Conservation (phyloP, 768 basidiomycete genomes). For the Suillus tomentosus region DNA sequence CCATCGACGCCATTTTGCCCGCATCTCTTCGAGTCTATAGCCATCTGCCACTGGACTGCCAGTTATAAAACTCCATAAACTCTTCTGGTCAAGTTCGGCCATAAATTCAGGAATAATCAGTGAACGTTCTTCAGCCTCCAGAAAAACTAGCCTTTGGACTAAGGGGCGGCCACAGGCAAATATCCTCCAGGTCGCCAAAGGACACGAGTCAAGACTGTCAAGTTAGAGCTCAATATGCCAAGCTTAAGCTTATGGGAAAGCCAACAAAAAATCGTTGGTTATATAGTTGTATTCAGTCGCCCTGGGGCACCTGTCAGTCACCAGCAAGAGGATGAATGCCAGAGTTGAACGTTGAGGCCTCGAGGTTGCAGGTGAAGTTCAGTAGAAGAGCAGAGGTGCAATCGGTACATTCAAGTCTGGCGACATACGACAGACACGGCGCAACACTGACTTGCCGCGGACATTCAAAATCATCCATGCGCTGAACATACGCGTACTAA, state of each 20-base stretch:
- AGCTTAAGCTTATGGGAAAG: not conserved
- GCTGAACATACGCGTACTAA: not conserved
- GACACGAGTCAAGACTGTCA: no score
- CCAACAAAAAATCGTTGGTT: not conserved
- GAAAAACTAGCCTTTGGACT: not conserved
- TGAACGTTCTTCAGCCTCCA: not conserved
- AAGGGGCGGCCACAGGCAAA: not conserved
- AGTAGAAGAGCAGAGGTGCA: not conserved
- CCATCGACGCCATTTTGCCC: no score
- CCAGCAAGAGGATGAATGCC: not conserved
- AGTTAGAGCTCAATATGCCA: not conserved
- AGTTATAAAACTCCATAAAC: not conserved
- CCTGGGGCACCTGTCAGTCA: not conserved
- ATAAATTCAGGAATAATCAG: not conserved
- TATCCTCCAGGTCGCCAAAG: not conserved
- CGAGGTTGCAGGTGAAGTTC: not conserved
- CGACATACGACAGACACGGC: not conserved
- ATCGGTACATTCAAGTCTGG: not conserved
- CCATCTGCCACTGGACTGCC: no score
- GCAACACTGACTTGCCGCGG: not conserved
- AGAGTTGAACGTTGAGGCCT: not conserved
- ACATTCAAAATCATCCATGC: not conserved
- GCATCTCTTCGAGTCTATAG: no score
- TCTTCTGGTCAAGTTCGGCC: not conserved
- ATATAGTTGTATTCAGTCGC: not conserved